Percentiles rank a stretch among this genome's conserved stretches.
Evolutionary conservation across 2,329 filamentous ascomycete genomes (phyloP).

Genomic region (Diplodia corticola): DNA sequence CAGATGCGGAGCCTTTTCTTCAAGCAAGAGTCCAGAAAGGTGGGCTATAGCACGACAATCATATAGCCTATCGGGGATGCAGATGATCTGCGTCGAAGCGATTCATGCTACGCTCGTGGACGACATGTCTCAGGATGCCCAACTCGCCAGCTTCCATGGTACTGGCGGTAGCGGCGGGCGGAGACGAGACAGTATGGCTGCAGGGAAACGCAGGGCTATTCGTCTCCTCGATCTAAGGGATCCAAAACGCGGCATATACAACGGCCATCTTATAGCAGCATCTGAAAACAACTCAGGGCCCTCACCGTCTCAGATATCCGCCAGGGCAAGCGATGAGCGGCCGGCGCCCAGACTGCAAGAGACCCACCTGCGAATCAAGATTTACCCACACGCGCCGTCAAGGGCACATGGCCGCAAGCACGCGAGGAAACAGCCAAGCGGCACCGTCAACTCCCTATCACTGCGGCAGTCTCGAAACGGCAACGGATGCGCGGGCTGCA

Average conservation of each 20-base stretch:
- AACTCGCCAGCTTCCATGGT: not conserved
- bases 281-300: not conserved
- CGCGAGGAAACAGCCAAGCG: not conserved
- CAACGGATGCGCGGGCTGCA: not conserved
- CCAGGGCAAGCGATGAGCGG: not conserved
- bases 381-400: not conserved
- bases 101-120: not conserved
- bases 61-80: not conserved
- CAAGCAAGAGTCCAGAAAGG: not conserved
- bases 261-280: not conserved
- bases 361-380: not conserved
- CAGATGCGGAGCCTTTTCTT: not conserved
- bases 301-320: slow-evolving; percentile 13
- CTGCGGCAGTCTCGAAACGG: not conserved
- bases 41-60: not conserved
- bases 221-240: not conserved
- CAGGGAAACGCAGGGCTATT: not conserved
- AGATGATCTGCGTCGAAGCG: slow-evolving; percentile 13
- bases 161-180: not conserved
- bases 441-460: not conserved
- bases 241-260: not conserved
- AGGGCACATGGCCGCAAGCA: not conserved
- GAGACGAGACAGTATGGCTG: not conserved
- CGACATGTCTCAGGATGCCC: not conserved
- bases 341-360: slow-evolving; percentile 1